These are phyloP conservation scores for Chenopodium formosanum DNA, from an alignment of 148 eudicot species.

Conservation along the genomic window DNA sequence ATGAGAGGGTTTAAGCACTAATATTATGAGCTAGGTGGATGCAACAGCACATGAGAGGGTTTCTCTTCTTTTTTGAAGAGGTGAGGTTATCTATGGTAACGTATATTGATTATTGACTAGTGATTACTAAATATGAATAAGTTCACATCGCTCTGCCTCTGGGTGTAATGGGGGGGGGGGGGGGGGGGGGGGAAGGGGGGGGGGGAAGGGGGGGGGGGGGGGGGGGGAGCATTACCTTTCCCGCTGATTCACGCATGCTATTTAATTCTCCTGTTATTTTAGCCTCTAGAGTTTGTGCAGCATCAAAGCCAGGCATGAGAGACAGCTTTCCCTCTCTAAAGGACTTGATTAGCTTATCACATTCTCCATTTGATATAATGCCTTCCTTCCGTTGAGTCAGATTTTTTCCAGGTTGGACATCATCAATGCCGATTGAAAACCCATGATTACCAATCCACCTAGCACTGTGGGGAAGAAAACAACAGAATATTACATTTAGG, in stretches of 20 bases:
- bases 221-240: conserved; percentile 38
- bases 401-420: conserved; percentile 68
- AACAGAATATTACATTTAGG: not conserved
- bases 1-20: not conserved
- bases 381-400: conserved; percentile 39
- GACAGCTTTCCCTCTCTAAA: conserved; percentile 56
- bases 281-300: conserved; percentile 77
- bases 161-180: not conserved
- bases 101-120: not conserved
- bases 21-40: not conserved
- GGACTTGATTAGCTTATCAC: conserved; percentile 49
- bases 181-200: not conserved
- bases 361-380: conserved; percentile 46
- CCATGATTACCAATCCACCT: conserved; percentile 98
- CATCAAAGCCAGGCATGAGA: conserved; percentile 72
- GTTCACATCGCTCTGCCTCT: not conserved
- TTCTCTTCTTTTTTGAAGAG: not conserved
- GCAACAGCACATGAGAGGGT: not conserved
- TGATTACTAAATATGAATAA: not conserved
- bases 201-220: not conserved
- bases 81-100: not conserved
- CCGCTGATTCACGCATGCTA: conserved; percentile 65
- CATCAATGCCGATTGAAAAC: conserved; percentile 91
- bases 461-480: conserved; percentile 55
- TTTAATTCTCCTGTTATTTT: conserved; percentile 51